Evolutionary conservation across 805 yeast species (phyloP), one percentile per base, ranked within the genome.

Genomic region (Scheffersomyces ergatensis): DNA sequence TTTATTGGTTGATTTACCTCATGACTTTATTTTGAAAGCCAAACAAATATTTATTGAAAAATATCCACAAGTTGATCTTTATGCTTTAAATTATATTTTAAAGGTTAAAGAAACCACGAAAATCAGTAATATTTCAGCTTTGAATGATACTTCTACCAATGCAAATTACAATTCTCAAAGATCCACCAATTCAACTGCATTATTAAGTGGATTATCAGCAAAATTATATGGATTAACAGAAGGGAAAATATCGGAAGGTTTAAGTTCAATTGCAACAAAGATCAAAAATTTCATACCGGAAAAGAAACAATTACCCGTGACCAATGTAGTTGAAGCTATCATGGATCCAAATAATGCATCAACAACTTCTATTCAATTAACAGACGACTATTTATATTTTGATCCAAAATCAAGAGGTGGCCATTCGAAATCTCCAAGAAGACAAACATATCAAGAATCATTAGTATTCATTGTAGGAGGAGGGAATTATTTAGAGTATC

Each of bases 381-480:
- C 96, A 0, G 98, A 90, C 58, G 95, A 88, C 48, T 93, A 92
- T 62, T 64, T 92, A 42, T 92, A 83, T 58, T 85, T 88, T 55
- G 97, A 93, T 61, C 97, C 99, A 21, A 82, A 80, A 51, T 82
- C 88, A 2, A 77, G 98, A 49, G 98, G 98, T 3, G 84, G 95
- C 5, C 90, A 85, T 53, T 82, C 96, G 3, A 82, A 85, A 52
- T 92, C 90, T 27, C 97, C 97, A 29, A 85, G 81, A 60, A 80
- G 96, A 56, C 86, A 83, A 50, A 70, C 83, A 9, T 89, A 87
- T 60, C 81, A 80, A 44, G 93, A 89, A 50, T 80, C 95, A 1
- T 68, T 88, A 37, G 96, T 93, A 16, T 93, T 93, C 61, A 88
- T 90, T 38, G 90, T 93, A 41, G 99, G 99, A 19, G 99, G 99